These are phyloP conservation scores for Psophocarpus tetragonolobus DNA, from an alignment of 306 rosid species.

Conservation along the genomic window DNA sequence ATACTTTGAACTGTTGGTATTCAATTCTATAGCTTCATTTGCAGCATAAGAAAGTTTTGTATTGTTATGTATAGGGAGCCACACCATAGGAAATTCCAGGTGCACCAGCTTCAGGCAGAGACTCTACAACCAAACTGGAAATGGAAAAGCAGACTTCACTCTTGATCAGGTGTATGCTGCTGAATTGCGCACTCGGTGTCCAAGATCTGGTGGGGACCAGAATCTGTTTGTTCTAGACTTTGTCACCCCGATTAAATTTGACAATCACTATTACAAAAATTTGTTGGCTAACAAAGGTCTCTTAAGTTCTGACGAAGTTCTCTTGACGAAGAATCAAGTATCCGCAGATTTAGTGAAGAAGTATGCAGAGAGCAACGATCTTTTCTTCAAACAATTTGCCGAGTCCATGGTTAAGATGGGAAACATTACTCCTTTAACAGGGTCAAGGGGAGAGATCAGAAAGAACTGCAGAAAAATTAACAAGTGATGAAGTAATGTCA, in stretches of 20 bases:
- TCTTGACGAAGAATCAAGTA: conserved; percentile 55
- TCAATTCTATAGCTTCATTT: background rate
- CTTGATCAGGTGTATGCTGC: conserved; percentile 65
- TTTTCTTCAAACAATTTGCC: conserved; percentile 81
- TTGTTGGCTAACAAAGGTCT: conserved; percentile 69
- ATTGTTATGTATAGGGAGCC: conserved; percentile 67
- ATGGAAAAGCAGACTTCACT: conserved; percentile 68
- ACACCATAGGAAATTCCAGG: conserved; percentile 83
- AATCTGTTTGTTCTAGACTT: conserved; percentile 77
- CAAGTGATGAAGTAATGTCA: conserved; percentile 6
- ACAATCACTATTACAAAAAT: conserved; percentile 79
- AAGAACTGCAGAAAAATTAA: conserved; percentile 76
- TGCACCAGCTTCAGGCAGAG: conserved; percentile 97
- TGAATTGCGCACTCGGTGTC: conserved; percentile 60
- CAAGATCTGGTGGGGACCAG: conserved; percentile 89
- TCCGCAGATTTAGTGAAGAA: conserved; percentile 64
- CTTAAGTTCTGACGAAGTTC: conserved; percentile 78
- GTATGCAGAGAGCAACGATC: conserved; percentile 56
- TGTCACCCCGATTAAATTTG: conserved; percentile 77
- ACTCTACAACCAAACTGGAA: conserved; percentile 88
- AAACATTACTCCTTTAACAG: conserved; percentile 79
- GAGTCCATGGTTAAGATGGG: conserved; percentile 97
- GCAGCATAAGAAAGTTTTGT: background rate
- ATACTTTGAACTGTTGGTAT: background rate
- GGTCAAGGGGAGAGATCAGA: conserved; percentile 86